Evolutionary conservation across 1,284 basidiomycete species (phyloP), one percentile per base, ranked within the genome.

Genomic region (Austropuccinia psidii): DNA sequence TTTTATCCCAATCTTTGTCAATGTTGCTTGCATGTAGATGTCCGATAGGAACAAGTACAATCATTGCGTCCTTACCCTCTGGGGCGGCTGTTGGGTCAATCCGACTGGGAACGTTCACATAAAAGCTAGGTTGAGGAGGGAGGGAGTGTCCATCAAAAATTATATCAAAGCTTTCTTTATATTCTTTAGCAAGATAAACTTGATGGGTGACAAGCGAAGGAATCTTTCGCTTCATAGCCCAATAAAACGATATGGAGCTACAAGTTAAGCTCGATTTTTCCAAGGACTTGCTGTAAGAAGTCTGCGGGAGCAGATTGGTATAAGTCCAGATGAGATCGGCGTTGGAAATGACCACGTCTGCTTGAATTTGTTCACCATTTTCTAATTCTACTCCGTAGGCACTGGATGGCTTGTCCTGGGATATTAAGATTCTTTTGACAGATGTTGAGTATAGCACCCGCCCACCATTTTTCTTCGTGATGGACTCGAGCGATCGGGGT

Each of bases 221-320:
- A 2, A 85, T 80, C 35, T 79, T 79, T 4, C 80, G 75, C 50
- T 80, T 80, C 77, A 84, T 82, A 0, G 82, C 82, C 84, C 84
- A 85, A 79, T 85, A 85, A 77, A 85, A 85, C 24, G 82, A 83
- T 73, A 85, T 84, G 5, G 81, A 82, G 4, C 83, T 84, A 78
- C 84, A 85, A 2, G 83, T 83, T 57, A 79, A 78, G 55, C 80
- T 77, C n/a, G 79, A 77, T 52, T 77, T 69, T 33, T 75, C 75
- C 3, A 80, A 74, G n/a, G 76, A 74, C 61, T 77, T 76, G 19
- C 78, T 76, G 67, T 82, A 81, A 58, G 75, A 77, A 9, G 78
- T 79, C 8, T 77, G 75, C 8, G 82, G 80, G 8, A 85, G 81
- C 31, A 85, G 79, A 73, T 83, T 81, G 64, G 83, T 81, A 77